A percentile compares a stretch with the other conserved stretches of the same genome.
Conservation (phyloP, 495 filamentous ascomycete genomes). For the Penicillium taxi region DNA sequence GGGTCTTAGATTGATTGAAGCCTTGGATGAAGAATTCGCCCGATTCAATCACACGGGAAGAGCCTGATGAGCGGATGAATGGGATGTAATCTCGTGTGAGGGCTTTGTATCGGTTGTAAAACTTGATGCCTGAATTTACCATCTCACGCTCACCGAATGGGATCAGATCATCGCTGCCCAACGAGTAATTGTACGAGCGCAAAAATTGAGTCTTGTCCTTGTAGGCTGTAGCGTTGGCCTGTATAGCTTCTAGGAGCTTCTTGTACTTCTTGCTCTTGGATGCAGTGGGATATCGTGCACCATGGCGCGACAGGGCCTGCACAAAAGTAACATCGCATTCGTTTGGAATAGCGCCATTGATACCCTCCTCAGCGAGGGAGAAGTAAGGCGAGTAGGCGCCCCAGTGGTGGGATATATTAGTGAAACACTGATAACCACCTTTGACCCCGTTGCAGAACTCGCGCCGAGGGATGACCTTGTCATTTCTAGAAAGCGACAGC, state of each 20-base stretch:
- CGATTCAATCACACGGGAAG: constrained; percentile 65
- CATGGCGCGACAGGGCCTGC: constrained; percentile 73
- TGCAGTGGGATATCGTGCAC: constrained; percentile 69
- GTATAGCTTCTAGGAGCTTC: constrained; percentile 51
- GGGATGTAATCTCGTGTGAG: constrained; percentile 49
- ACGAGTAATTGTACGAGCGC: constrained; percentile 56
- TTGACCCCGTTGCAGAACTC: constrained; percentile 49
- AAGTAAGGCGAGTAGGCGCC: constrained; percentile 84
- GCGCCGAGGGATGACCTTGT: neutral
- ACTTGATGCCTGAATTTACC: constrained; percentile 63
- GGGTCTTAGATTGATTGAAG: constrained; percentile 50
- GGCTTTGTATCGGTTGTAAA: constrained; percentile 59
- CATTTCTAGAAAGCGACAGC: too few relatives aligned
- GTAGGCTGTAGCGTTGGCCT: constrained; percentile 48
- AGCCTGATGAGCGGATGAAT: constrained; percentile 64
- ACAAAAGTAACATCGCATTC: constrained; percentile 68
- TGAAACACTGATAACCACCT: constrained; percentile 55
- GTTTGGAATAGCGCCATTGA: constrained; percentile 48
- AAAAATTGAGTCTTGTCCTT: constrained; percentile 56
- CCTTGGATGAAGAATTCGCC: constrained; percentile 66
- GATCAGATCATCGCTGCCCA: constrained; percentile 71
- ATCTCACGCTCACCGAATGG: constrained; percentile 64
- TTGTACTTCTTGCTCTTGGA: constrained; percentile 52
- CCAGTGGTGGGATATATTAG: constrained; percentile 61
- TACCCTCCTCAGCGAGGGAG: constrained; percentile 46